phyloP scores from a whole-genome alignment of 1,284 basidiomycete species.

The Cryptococcus floricola region DNA sequence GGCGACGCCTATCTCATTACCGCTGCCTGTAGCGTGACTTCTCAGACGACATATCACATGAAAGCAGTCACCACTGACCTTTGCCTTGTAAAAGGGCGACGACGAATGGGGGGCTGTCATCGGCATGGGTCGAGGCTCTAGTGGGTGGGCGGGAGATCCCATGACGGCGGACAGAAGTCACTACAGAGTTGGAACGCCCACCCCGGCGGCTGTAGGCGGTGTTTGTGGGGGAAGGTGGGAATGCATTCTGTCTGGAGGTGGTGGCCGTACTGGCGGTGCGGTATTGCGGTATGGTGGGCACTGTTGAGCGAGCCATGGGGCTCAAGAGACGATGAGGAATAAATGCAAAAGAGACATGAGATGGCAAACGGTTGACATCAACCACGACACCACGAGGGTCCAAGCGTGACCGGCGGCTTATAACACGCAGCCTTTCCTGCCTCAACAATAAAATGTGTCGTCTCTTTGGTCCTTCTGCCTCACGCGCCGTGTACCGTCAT shows the following conservation, averaged over 20 bases:
- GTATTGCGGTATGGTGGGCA: too few relatives aligned
- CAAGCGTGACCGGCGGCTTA: too few relatives aligned
- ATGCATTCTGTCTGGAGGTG: neutral
- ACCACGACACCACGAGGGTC: too few relatives aligned
- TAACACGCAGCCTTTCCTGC: too few relatives aligned
- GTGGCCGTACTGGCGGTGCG: too few relatives aligned
- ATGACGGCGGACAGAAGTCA: neutral
- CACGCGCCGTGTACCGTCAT: too few relatives aligned
- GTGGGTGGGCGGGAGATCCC: neutral
- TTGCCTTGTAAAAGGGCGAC: slow-evolving; percentile 13
- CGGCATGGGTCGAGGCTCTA: slow-evolving; percentile 1
- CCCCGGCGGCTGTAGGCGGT: neutral
- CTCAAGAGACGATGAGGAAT: too few relatives aligned
- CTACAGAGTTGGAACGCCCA: neutral
- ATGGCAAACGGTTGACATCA: too few relatives aligned
- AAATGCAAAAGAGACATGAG: too few relatives aligned
- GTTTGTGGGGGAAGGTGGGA: neutral
- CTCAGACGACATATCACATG: neutral
- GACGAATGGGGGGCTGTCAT: neutral
- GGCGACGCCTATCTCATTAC: slow-evolving; percentile 78
- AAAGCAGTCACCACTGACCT: slow-evolving; percentile 2
- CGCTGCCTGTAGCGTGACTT: slow-evolving; percentile 51
- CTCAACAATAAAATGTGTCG: too few relatives aligned
- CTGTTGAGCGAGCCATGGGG: too few relatives aligned
- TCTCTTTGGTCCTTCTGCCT: too few relatives aligned